Evolutionary conservation across 108 stramenopile genomes (phyloP).

Genomic region (Pinguiococcus pyrenoidosus): DNA sequence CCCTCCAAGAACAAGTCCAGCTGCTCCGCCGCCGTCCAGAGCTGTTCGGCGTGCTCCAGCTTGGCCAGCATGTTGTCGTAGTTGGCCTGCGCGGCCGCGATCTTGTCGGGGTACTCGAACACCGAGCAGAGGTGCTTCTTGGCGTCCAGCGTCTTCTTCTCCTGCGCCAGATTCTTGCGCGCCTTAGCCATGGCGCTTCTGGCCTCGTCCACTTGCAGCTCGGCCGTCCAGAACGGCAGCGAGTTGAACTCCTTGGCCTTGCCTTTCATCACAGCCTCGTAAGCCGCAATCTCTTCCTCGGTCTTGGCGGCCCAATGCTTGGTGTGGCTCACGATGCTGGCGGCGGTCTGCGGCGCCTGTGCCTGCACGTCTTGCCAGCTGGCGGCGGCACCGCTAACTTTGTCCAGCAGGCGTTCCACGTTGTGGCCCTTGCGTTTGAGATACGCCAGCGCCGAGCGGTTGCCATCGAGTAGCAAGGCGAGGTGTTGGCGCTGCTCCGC

Average conservation of each 20-base stretch:
- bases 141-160: slow-evolving; percentile 25
- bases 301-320: slow-evolving; percentile 45
- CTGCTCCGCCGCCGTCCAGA: slow-evolving; percentile 48
- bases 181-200: slow-evolving; percentile 31
- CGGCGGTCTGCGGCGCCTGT: slow-evolving; percentile 36
- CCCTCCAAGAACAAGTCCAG: slow-evolving; percentile 37
- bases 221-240: slow-evolving; percentile 39
- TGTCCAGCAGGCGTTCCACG: slow-evolving; percentile 33
- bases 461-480: slow-evolving; percentile 15
- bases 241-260: slow-evolving; percentile 31
- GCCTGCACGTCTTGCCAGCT: slow-evolving; percentile 35
- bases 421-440: slow-evolving; percentile 31
- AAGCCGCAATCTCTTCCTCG: slow-evolving; percentile 44
- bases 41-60: slow-evolving; percentile 32
- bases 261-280: slow-evolving; percentile 33
- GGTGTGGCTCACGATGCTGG: slow-evolving; percentile 42
- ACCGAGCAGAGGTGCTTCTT: slow-evolving; percentile 45
- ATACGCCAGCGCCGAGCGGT: slow-evolving; percentile 30
- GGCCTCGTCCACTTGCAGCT: slow-evolving; percentile 27
- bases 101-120: slow-evolving; percentile 51
- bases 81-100: slow-evolving; percentile 27
- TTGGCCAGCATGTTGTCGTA: slow-evolving; percentile 30
- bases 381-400: slow-evolving; percentile 20
- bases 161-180: slow-evolving; percentile 7
- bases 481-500: slow-evolving; percentile 7